These are phyloP conservation scores for Hypomontagnella submonticulosa DNA, from an alignment of 495 filamentous ascomycete genomes.

Conservation along the genomic window DNA sequence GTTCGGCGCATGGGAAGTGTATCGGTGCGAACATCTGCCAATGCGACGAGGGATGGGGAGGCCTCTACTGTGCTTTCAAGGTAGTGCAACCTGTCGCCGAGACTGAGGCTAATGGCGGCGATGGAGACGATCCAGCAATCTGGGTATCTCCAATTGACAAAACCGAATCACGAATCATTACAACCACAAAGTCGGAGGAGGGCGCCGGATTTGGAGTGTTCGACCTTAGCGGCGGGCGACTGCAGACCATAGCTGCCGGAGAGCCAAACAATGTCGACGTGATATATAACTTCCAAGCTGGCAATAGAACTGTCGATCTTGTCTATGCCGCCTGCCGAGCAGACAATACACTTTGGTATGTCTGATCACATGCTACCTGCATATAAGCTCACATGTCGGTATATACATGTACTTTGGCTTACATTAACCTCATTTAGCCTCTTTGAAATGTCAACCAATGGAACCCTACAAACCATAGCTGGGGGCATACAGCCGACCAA, in stretches of 20 bases:
- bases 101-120: slow-evolving; percentile 48
- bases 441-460: slow-evolving; percentile 48
- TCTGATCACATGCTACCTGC: background rate
- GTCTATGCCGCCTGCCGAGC: slow-evolving; percentile 48
- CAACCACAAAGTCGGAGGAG: slow-evolving; percentile 47
- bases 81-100: slow-evolving; percentile 44
- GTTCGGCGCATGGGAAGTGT: slow-evolving; percentile 46
- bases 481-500: slow-evolving; percentile 49
- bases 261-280: slow-evolving; percentile 55
- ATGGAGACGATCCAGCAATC: slow-evolving; percentile 52
- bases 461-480: slow-evolving; percentile 40
- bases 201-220: slow-evolving; percentile 50
- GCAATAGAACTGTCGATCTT: slow-evolving; percentile 44
- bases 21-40: slow-evolving; percentile 46
- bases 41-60: slow-evolving; percentile 47
- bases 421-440: slow-evolving; percentile 38
- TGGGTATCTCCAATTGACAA: slow-evolving; percentile 49
- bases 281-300: slow-evolving; percentile 48
- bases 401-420: background rate
- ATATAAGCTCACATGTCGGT: no score
- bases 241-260: slow-evolving; percentile 42
- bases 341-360: slow-evolving; percentile 51
- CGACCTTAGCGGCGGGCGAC: slow-evolving; percentile 47
- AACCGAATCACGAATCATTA: slow-evolving; percentile 48
- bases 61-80: slow-evolving; percentile 50